A percentile compares a stretch with the other conserved stretches of the same genome.
Conservation (phyloP, 177 flowering plant species). For the Telopea speciosissima region DNA sequence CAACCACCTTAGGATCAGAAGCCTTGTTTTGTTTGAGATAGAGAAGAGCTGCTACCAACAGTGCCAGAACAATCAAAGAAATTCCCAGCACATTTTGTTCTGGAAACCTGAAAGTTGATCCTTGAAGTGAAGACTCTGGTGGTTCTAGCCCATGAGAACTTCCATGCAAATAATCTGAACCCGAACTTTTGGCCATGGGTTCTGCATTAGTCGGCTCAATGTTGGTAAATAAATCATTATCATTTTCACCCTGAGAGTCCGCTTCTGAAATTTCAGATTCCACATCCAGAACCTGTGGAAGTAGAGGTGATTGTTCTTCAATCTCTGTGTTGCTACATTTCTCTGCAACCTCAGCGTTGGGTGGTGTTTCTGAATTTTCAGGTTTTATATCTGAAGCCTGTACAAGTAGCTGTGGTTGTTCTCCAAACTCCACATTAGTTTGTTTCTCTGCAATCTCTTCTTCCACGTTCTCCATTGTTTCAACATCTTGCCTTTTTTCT, state of each 20-base stretch:
- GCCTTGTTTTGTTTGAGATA: slow-evolving; percentile 20
- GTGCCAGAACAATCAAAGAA: slow-evolving; percentile 1
- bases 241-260: neutral
- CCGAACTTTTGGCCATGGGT: neutral
- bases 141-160: too few species aligned
- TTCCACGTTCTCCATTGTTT: slow-evolving; percentile 6
- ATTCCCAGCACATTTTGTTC: neutral
- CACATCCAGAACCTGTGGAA: neutral
- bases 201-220: neutral
- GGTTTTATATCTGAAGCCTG: too few species aligned
- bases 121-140: neutral
- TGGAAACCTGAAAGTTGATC: neutral
- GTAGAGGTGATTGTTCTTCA: neutral
- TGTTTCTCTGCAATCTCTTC: slow-evolving; percentile 4
- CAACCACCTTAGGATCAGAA: slow-evolving; percentile 5
- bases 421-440: too few species aligned
- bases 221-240: neutral
- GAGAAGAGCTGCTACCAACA: slow-evolving; percentile 24
- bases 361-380: too few species aligned
- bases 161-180: too few species aligned
- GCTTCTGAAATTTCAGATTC: neutral
- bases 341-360: slow-evolving; percentile 4
- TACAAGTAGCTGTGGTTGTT: too few species aligned
- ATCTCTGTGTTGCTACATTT: neutral
- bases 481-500: neutral